Evolutionary conservation across 106 monocot species (phyloP).

Genomic region (Dactylorhiza incarnata): DNA sequence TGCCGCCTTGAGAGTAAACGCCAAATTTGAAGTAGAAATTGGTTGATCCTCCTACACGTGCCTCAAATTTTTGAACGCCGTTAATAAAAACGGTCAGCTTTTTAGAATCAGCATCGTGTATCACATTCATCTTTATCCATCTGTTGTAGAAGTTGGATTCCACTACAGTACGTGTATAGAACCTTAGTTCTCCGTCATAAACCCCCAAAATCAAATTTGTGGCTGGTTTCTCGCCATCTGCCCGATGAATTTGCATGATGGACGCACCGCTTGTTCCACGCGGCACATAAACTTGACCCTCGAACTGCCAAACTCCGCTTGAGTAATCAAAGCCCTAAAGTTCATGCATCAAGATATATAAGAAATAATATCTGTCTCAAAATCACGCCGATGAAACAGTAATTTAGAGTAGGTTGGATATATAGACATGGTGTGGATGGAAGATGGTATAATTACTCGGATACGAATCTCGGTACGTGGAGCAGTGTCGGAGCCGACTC

Average conservation of each 20-base stretch:
- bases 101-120: constrained; percentile 16
- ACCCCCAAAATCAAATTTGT: constrained; percentile 30
- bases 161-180: constrained; percentile 10
- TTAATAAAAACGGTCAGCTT: constrained; percentile 18
- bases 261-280: constrained; percentile 15
- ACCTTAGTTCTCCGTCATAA: constrained; percentile 17
- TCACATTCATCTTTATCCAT: constrained; percentile 33
- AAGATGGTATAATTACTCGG: not conserved
- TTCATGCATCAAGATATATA: not conserved
- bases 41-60: not conserved
- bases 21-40: constrained; percentile 31
- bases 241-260: constrained; percentile 24
- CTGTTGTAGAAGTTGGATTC: constrained; percentile 17
- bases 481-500: constrained; percentile 4
- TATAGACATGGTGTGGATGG: not conserved
- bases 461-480: constrained; percentile 38
- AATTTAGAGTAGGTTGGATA: too few species aligned
- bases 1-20: constrained; percentile 20
- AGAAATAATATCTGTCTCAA: not conserved
- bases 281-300: constrained; percentile 20
- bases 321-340: constrained; percentile 23
- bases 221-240: not conserved
- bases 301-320: constrained; percentile 33
- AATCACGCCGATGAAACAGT: too few species aligned
- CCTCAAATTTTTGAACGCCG: constrained; percentile 8